Evolutionary conservation across 2,329 filamentous ascomycete species (phyloP).

Genomic region (Phyllosticta capitalensis): DNA sequence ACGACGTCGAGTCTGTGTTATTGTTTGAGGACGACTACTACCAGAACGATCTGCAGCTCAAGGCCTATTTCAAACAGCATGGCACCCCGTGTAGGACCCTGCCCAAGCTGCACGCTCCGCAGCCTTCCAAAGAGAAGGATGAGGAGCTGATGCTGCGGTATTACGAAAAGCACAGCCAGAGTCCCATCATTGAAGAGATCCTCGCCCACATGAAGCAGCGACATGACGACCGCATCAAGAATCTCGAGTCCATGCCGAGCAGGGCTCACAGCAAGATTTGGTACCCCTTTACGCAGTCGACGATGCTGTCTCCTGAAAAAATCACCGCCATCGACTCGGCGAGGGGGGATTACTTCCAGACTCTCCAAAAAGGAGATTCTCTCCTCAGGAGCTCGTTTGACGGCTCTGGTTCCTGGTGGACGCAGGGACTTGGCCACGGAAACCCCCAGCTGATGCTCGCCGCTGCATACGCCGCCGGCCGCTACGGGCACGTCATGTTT

Average conservation of each 20-base stretch:
- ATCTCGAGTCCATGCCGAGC: slow-evolving; percentile 51
- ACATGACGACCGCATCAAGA: slow-evolving; percentile 48
- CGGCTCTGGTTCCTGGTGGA: slow-evolving; percentile 86
- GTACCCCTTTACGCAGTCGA: slow-evolving; percentile 83
- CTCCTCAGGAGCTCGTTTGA: slow-evolving; percentile 60
- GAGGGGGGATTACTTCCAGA: slow-evolving; percentile 69
- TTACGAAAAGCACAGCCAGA: slow-evolving; percentile 43
- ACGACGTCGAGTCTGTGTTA: slow-evolving; percentile 61
- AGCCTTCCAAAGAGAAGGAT: slow-evolving; percentile 13
- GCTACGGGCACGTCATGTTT: slow-evolving; percentile 86
- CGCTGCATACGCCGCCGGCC: slow-evolving; percentile 70
- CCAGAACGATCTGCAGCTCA: slow-evolving; percentile 58
- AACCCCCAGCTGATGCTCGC: slow-evolving; percentile 62
- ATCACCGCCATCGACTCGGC: slow-evolving; percentile 75
- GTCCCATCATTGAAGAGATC: slow-evolving; percentile 34
- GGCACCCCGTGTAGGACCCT: slow-evolving; percentile 45
- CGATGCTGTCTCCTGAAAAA: slow-evolving; percentile 48
- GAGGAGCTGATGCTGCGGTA: slow-evolving; percentile 56
- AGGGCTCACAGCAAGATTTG: slow-evolving; percentile 60
- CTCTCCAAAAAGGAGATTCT: slow-evolving; percentile 22
- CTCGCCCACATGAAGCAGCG: slow-evolving; percentile 43
- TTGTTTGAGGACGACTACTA: slow-evolving; percentile 59
- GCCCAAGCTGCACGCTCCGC: slow-evolving; percentile 46
- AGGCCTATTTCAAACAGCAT: slow-evolving; percentile 53
- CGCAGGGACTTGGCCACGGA: slow-evolving; percentile 74